A percentile compares a stretch with the other conserved stretches of the same genome.
These are phyloP conservation scores for Lipomyces yamanashiensis DNA, from an alignment of 805 yeast genomes.

Conservation along the genomic window DNA sequence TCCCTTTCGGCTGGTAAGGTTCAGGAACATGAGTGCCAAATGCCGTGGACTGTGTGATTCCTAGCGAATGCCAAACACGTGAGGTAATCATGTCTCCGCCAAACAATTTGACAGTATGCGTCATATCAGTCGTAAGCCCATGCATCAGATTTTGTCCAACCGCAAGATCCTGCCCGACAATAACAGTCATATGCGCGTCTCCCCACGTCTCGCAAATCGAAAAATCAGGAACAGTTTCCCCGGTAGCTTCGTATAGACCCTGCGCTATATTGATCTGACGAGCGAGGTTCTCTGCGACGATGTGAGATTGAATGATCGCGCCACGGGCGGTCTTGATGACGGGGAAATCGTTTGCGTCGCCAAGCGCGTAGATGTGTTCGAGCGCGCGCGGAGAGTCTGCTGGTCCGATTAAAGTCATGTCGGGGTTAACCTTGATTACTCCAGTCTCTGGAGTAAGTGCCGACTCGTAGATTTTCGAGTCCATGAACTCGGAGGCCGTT, in stretches of 20 bases:
- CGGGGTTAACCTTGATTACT: constrained; percentile 13
- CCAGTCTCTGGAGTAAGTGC: not conserved
- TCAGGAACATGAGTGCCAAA: not conserved
- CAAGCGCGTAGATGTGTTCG: constrained; percentile 21
- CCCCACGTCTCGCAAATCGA: constrained; percentile 17
- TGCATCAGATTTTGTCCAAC: not conserved
- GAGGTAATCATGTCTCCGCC: constrained; percentile 21
- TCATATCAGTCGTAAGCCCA: constrained; percentile 3
- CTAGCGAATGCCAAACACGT: constrained; percentile 9
- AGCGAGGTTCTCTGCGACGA: constrained; percentile 15
- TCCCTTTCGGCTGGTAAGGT: not conserved
- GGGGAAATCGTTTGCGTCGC: constrained; percentile 27
- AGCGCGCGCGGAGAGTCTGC: constrained; percentile 1
- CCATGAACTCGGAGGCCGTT: constrained; percentile 15
- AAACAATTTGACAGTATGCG: constrained; percentile 6
- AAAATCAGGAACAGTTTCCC: not conserved
- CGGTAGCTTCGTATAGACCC: constrained; percentile 1
- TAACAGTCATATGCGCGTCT: constrained; percentile 17
- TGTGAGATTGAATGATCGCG: constrained; percentile 11
- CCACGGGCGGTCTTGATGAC: constrained; percentile 30
- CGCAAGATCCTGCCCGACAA: constrained; percentile 24
- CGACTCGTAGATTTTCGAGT: not conserved
- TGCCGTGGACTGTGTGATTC: constrained; percentile 2
- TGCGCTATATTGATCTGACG: constrained; percentile 9
- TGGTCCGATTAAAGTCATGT: constrained; percentile 11